phyloP scores from a whole-genome alignment of 306 rosid species.

The Rosa chinensis region DNA sequence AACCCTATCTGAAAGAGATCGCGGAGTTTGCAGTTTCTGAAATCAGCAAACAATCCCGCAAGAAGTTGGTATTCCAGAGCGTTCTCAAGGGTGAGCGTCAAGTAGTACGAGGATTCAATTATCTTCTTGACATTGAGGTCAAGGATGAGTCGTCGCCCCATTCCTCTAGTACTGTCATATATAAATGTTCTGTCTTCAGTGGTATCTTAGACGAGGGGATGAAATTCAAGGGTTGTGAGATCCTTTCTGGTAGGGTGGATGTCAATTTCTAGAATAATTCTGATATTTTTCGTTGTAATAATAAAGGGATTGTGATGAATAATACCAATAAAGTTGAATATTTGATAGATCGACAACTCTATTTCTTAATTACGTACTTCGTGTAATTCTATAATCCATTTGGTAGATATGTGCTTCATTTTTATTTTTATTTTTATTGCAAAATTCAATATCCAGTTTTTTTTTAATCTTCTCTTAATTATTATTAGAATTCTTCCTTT shows the following conservation, averaged over 20 bases:
- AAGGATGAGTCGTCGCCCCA: background rate
- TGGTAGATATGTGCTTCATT: no score
- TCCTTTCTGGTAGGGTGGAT: background rate
- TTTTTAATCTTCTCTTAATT: no score
- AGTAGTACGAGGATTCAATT: background rate
- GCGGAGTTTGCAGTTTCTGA: background rate
- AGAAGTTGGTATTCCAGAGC: background rate
- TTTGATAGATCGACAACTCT: no score
- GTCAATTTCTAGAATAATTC: no score
- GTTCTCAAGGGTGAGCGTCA: background rate
- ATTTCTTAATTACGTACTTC: no score
- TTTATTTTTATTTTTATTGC: no score
- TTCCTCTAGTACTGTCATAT: background rate
- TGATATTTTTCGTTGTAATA: no score
- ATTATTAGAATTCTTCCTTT: no score
- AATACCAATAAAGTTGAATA: no score
- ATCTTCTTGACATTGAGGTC: background rate
- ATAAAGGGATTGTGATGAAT: no score
- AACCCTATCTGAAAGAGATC: background rate
- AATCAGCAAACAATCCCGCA: background rate
- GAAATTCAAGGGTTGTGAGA: background rate
- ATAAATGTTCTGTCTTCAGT: background rate
- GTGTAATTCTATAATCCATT: no score
- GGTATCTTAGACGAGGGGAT: background rate
- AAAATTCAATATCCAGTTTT: no score